Evolutionary conservation across 1,284 basidiomycete species (phyloP).

Genomic region (Rhodotorula sp.): DNA sequence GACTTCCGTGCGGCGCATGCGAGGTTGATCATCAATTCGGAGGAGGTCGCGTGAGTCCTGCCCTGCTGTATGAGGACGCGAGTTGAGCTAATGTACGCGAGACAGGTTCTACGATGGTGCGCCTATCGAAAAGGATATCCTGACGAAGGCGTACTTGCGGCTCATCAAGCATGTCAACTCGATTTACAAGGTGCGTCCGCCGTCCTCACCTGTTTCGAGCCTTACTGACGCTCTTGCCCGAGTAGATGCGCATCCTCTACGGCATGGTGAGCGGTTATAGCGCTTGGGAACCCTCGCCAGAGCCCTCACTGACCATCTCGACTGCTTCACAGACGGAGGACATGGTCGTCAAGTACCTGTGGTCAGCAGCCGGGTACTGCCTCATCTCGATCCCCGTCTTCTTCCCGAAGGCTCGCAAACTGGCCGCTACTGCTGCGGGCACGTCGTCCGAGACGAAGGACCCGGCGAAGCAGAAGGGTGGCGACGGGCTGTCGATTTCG

Average conservation of each 20-base stretch:
- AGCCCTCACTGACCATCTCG: background rate
- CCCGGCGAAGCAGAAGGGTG: conserved; percentile 45
- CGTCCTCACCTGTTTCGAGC: background rate
- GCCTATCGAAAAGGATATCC: conserved; percentile 74
- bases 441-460: background rate
- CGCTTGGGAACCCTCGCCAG: too few relatives aligned
- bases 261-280: conserved; percentile 56
- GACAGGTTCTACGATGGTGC: conserved; percentile 89
- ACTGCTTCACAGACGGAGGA: conserved; percentile 63
- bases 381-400: conserved; percentile 85
- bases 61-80: background rate
- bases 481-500: conserved; percentile 49
- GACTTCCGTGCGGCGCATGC: conserved; percentile 89
- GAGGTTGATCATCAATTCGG: conserved; percentile 82
- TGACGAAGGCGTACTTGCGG: conserved; percentile 73
- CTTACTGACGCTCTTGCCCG: too few relatives aligned
- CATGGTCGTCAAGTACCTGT: conserved; percentile 89
- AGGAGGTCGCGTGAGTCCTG: conserved; percentile 81
- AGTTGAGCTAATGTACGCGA: background rate
- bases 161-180: conserved; percentile 86
- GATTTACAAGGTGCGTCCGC: conserved; percentile 72
- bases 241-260: conserved; percentile 72
- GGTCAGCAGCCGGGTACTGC: conserved; percentile 59
- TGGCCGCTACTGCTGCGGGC: conserved; percentile 6
- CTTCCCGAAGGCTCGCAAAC: conserved; percentile 49